A percentile compares a stretch with the other conserved stretches of the same genome.
phyloP scores from a whole-genome alignment of 495 filamentous ascomycete genomes.

The Aspergillus coremiiformis region DNA sequence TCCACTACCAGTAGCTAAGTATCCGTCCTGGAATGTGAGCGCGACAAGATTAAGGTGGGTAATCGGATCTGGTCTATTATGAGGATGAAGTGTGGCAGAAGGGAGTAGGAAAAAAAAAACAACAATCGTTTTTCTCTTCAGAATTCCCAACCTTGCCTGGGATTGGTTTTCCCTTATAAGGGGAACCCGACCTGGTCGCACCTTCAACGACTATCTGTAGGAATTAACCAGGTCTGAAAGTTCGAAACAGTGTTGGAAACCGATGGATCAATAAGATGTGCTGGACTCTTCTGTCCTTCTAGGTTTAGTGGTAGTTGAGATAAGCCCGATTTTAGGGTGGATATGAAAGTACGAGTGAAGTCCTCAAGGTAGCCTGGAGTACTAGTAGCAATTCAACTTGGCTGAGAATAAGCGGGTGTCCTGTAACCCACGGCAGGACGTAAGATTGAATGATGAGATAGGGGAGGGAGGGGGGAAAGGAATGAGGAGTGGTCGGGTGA shows the following conservation, averaged over 20 bases:
- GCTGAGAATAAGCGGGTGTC: slow-evolving; percentile 4
- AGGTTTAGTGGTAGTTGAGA: neutral
- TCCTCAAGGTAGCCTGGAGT: neutral
- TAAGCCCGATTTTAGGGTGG: neutral
- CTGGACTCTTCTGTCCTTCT: neutral
- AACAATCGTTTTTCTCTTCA: neutral
- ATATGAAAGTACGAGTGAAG: neutral
- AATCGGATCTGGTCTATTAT: neutral
- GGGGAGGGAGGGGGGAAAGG: neutral
- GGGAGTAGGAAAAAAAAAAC: neutral
- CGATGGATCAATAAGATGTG: neutral
- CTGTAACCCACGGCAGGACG: neutral
- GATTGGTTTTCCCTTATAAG: neutral
- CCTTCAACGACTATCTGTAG: neutral
- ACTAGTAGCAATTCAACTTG: no score
- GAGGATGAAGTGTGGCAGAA: neutral
- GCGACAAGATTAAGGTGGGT: slow-evolving; percentile 2
- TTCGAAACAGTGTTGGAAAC: neutral
- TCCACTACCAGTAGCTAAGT: slow-evolving; percentile 9
- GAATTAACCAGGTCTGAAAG: neutral
- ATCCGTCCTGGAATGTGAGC: slow-evolving; percentile 15
- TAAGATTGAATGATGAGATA: neutral
- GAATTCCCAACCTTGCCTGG: slow-evolving; percentile 10
- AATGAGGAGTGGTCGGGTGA: slow-evolving; percentile 9
- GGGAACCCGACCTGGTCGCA: neutral